Base-by-base conservation (phyloP, 345 rosid species). In the Gossypium rotundifolium region DNA sequence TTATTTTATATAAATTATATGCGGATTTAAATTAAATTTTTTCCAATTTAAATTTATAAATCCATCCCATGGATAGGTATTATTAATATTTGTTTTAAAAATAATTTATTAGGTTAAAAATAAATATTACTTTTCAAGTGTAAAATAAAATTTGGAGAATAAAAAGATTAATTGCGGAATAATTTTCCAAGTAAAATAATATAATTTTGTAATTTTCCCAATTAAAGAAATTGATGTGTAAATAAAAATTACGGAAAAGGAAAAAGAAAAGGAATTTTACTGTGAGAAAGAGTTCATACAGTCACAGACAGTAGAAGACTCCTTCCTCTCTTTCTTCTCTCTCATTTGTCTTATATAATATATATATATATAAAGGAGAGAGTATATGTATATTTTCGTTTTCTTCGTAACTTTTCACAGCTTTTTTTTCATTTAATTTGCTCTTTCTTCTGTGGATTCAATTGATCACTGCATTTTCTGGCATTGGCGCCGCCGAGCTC, bases 401-500 rank as follows among this genome's bases (percentile, higher is more conserved):
- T 17, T 9, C 22, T 51, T 27, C 42, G 10, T 60, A 27, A 60
- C 42, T 14, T 49, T 51, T 25, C 23, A 8, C 59, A 8, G 58
- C 59, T 69, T 1, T 3, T 49, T 49, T 60, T 60, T 27, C 44
- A 9, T 49, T 25, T 4, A 25, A 14, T 14, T 49, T 49, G 9
- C 7, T 1, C n/a, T 13, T 27, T 25, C 20, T 18, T 7, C 13
- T 17, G 23, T 51, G 33, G 45, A 69, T 69, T 69, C 72, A 51
- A 9, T 69, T 17, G 58, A 69, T 69, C 59, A 5, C 72, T 6
- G 23, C 44, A 11, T 49, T 51, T 51, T 16, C 44, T 16, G 45
- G 59, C 57, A 51, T 69, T 51, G 72, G 72, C 23, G 72, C 29
- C 59, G 72, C 23, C 45, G 23, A 16, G 27, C 72, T 69, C 9